These are phyloP conservation scores for Nakaseomyces bracarensis DNA, from an alignment of 1,139 yeast species.

Conservation along the genomic window DNA sequence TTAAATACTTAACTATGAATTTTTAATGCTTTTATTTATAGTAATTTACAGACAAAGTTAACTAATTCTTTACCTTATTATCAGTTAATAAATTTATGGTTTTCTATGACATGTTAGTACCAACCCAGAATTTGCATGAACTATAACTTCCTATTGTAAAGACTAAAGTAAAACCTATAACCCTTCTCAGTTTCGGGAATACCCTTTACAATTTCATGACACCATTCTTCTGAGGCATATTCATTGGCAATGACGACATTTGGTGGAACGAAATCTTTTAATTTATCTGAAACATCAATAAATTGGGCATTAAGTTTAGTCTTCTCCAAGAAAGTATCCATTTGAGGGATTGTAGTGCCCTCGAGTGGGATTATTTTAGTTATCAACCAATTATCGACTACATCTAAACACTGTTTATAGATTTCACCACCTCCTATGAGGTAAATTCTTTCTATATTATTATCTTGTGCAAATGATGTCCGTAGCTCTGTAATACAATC, in stretches of 20 bases:
- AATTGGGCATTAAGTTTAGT: constrained; percentile 19
- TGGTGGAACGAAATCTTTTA: constrained; percentile 18
- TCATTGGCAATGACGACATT: not conserved
- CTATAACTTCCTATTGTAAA: constrained; percentile 15
- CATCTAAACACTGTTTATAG: constrained; percentile 48
- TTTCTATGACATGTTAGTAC: not conserved
- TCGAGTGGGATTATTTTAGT: constrained; percentile 51
- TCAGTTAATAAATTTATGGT: no score
- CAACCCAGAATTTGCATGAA: not conserved
- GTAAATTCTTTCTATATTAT: constrained; percentile 48
- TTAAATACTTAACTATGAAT: no score
- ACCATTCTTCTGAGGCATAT: not conserved
- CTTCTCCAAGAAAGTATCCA: constrained; percentile 51
- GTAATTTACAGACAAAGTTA: no score
- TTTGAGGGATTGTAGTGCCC: constrained; percentile 36
- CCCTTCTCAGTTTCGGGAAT: constrained; percentile 19
- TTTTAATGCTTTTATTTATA: no score
- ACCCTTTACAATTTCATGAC: not conserved
- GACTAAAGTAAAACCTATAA: constrained; percentile 21
- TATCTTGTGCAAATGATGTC: not conserved
- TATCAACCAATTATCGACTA: constrained; percentile 53
- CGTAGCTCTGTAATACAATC: constrained; percentile 5
- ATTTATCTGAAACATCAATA: constrained; percentile 11
- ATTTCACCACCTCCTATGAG: constrained; percentile 93
- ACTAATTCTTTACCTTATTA: no score